Conservation (phyloP, 108 stramenopile species). For the Skeletonema tropicum region DNA sequence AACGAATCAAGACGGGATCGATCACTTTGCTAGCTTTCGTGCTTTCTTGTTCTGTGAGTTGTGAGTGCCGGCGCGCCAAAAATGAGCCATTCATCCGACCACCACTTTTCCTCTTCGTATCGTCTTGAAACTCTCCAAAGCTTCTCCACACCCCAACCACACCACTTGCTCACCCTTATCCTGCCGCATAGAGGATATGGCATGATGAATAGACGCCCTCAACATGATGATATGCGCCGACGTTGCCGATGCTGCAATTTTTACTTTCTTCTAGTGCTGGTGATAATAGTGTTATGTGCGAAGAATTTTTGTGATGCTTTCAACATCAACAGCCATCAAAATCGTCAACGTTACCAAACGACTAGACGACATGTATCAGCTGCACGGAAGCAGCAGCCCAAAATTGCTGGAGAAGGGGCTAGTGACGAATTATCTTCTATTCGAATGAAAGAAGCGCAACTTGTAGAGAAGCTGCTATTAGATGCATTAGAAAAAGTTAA, state of each 20-base stretch:
- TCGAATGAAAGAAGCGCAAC: slow-evolving; percentile 21
- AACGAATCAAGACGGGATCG: no score
- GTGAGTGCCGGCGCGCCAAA: no score
- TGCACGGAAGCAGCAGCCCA: background rate
- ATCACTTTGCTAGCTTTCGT: no score
- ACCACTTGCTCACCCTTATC: no score
- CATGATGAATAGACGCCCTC: background rate
- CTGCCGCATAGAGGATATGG: background rate
- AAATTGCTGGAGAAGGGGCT: background rate
- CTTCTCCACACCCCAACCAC: no score
- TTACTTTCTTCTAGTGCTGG: background rate
- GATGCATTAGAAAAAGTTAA: slow-evolving; percentile 15
- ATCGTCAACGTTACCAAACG: background rate
- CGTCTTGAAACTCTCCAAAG: no score
- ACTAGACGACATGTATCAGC: background rate
- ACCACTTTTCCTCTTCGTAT: no score
- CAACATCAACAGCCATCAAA: background rate
- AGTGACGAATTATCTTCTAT: background rate
- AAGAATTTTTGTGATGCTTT: background rate
- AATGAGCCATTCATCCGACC: no score
- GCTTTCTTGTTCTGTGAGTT: no score
- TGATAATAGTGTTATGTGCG: background rate
- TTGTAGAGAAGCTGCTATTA: slow-evolving; percentile 20
- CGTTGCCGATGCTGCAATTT: background rate
- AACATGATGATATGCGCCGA: background rate